phyloP scores from a whole-genome alignment of 176 grass and related monocot species.

The Avena sativa region DNA sequence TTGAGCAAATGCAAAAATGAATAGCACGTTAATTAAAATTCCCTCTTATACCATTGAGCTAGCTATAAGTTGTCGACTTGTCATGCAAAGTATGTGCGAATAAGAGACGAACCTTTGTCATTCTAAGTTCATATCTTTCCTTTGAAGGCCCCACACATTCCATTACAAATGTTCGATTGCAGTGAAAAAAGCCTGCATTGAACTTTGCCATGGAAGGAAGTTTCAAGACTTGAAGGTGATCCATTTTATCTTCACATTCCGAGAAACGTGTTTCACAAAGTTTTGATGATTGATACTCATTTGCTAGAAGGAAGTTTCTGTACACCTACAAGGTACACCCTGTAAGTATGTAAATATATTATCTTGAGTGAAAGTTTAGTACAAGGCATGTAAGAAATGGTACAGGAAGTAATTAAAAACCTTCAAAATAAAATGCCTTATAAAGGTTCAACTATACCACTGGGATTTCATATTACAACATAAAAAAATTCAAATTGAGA shows the following conservation, averaged over 20 bases:
- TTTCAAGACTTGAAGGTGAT: conserved; percentile 89
- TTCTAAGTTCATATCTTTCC: conserved; percentile 69
- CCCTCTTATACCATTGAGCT: background rate
- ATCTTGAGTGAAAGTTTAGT: conserved; percentile 41
- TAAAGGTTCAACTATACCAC: background rate
- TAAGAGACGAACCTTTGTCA: conserved; percentile 74
- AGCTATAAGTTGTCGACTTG: background rate
- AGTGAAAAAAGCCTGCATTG: conserved; percentile 85
- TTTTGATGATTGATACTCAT: conserved; percentile 97
- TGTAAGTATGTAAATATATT: conserved; percentile 70
- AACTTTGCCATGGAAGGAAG: conserved; percentile 99
- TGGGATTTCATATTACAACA: background rate
- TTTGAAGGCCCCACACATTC: conserved; percentile 89
- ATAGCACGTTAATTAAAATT: background rate
- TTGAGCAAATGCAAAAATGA: background rate
- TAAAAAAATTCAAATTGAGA: background rate
- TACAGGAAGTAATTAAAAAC: conserved; percentile 5
- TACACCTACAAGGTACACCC: conserved; percentile 82
- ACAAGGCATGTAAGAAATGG: conserved; percentile 32
- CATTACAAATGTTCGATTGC: conserved; percentile 81
- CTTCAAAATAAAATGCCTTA: background rate
- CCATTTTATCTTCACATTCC: conserved; percentile 98
- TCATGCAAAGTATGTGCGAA: conserved; percentile 26
- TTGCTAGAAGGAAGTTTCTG: conserved; percentile 82
- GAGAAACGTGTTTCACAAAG: conserved; percentile 89